A percentile compares a stretch with the other conserved stretches of the same genome.
phyloP scores from a whole-genome alignment of 2,329 filamentous ascomycete species.

The Sphaerulina musiva region DNA sequence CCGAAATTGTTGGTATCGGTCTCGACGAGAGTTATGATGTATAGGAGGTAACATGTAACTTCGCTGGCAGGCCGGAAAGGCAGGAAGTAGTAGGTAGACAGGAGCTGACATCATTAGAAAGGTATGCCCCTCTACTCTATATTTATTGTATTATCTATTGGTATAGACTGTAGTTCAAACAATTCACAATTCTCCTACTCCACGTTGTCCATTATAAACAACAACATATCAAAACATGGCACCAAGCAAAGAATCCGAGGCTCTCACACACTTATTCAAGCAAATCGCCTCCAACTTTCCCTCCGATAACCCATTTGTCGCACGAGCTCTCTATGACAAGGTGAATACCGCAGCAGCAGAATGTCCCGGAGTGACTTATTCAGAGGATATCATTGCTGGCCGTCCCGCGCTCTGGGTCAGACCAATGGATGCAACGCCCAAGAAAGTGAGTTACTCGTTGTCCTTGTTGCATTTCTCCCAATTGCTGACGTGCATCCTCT shows the following conservation, averaged over 20 bases:
- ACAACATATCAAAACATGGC: conserved; percentile 16
- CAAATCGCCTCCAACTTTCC: conserved; percentile 18
- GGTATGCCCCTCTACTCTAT: no score
- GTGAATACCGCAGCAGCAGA: conserved; percentile 23
- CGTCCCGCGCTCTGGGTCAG: conserved; percentile 22
- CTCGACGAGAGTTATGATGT: no score
- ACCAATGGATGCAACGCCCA: conserved; percentile 19
- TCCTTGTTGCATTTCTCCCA: not conserved
- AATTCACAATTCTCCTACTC: not conserved
- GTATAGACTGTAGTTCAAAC: no score
- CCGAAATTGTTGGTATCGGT: no score
- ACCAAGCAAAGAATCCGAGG: conserved; percentile 25
- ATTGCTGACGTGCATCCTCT: not conserved
- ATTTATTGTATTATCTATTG: no score
- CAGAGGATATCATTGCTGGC: conserved; percentile 16
- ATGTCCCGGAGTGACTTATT: conserved; percentile 21
- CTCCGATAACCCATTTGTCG: conserved; percentile 15
- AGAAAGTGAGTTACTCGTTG: conserved; percentile 12
- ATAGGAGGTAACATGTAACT: no score
- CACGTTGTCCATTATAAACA: not conserved
- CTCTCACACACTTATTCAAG: conserved; percentile 21
- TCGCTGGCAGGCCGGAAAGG: no score
- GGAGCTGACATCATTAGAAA: no score
- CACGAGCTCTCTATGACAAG: conserved; percentile 24
- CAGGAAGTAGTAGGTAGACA: no score